Evolutionary conservation across 768 basidiomycete genomes (phyloP), one percentile per base, ranked within the genome.

Genomic region (Termitomyces titanicus): DNA sequence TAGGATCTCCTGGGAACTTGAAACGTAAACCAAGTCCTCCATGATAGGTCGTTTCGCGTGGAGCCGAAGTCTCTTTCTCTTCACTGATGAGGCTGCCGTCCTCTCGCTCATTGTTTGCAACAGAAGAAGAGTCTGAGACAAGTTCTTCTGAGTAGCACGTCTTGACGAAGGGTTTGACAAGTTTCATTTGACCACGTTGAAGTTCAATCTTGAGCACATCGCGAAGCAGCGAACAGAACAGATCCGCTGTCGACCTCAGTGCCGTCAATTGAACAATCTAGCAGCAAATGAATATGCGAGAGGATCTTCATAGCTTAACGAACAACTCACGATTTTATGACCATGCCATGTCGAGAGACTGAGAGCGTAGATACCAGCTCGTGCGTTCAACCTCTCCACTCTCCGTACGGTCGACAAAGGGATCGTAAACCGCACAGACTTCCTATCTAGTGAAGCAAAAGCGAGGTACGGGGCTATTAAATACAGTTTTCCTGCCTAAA

Each of bases 131-230:
- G 3, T 80, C 73, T 1, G 81, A 76, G 15, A 95, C 72, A 3
- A 98, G 82, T n/a, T 81, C 83, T 70, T 98, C 97, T 0, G 95
- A 97, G 70, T 96, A 98, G 67, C 94, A 91, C 1, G 93, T 92
- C 72, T 91, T 89, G 29, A 91, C 83, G 67, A 98, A 98, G 12
- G 80, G 78, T 70, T 95, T 97, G 55, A 98, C 89, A 12, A 76
- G 74, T 70, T 97, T 97, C 94, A 99, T 99, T 66, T 88, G 85
- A 2, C 95, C 90, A 15, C 88, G 83, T 64, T 94, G 89, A 12
- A 98, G 79, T 63, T 97, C 91, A 5, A 85, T 76, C 72, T 94
- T 97, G 60, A 99, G 80, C 3, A 91, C 87, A 62, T 95, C 89
- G 8, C 94, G 86, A 1, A 99, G 81, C 5, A 93, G 76, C 1